phyloP scores from a whole-genome alignment of 2,329 filamentous ascomycete species.

The Colletotrichum liaoningense region DNA sequence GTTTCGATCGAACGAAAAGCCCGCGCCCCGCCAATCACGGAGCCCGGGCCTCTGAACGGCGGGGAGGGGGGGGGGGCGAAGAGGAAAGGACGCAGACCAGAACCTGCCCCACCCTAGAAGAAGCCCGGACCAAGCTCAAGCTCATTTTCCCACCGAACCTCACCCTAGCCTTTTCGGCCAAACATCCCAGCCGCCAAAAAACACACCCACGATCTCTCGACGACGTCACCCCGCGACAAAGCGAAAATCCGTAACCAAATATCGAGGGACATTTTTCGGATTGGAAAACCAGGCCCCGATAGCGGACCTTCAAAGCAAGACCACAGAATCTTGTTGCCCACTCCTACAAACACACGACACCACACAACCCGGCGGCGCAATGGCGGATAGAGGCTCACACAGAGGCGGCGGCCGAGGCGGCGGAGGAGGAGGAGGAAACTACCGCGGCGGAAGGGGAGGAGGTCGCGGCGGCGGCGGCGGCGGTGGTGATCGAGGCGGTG shows the following conservation, averaged over 20 bases:
- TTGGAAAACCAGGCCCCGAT: too few relatives aligned
- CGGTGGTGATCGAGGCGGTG: slow-evolving; percentile 53
- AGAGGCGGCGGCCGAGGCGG: slow-evolving; percentile 58
- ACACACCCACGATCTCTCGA: slow-evolving; percentile 27
- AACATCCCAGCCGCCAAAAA: slow-evolving; percentile 1
- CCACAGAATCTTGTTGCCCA: too few relatives aligned
- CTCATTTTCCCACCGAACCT: slow-evolving; percentile 25
- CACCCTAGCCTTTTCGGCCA: not conserved
- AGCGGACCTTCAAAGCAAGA: too few relatives aligned
- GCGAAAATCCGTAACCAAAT: too few relatives aligned
- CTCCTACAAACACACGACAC: not conserved
- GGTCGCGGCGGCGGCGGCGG: slow-evolving; percentile 52
- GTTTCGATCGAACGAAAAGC: not conserved
- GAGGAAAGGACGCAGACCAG: not conserved
- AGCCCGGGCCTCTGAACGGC: not conserved
- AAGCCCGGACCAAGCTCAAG: slow-evolving; percentile 32
- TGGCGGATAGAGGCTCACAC: slow-evolving; percentile 64
- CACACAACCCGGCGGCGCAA: slow-evolving; percentile 38
- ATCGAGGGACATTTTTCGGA: not conserved
- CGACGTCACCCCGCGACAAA: slow-evolving; percentile 3
- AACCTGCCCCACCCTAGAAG: slow-evolving; percentile 14
- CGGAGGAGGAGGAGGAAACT: slow-evolving; percentile 57
- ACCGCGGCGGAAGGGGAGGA: slow-evolving; percentile 59
- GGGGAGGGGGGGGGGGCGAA: not conserved
- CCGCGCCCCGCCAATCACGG: slow-evolving; percentile 23